These are phyloP conservation scores for Talaromyces piceae DNA, from an alignment of 2,329 filamentous ascomycete species.

Conservation along the genomic window DNA sequence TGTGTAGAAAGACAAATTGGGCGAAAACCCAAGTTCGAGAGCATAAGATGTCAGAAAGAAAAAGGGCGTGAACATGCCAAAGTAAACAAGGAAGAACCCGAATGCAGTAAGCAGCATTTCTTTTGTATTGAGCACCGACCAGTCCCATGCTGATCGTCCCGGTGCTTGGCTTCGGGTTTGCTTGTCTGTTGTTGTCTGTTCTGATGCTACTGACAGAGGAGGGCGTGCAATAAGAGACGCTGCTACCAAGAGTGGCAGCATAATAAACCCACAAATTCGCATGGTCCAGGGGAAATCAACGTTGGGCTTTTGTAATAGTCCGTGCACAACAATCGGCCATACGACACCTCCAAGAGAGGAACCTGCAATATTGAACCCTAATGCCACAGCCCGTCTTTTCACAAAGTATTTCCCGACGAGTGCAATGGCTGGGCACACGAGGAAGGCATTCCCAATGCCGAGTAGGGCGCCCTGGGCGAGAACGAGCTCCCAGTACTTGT, in stretches of 20 bases:
- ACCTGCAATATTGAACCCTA: conserved; percentile 27
- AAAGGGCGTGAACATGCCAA: conserved; percentile 35
- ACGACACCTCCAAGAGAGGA: conserved; percentile 30
- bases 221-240: conserved; percentile 18
- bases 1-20: conserved; percentile 30
- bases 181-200: not conserved
- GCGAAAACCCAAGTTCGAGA: conserved; percentile 19
- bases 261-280: conserved; percentile 34
- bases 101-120: conserved; percentile 20
- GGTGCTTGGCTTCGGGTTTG: conserved; percentile 2
- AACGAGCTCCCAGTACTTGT: conserved; percentile 31
- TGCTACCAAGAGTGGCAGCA: conserved; percentile 30
- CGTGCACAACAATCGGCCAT: conserved; percentile 27
- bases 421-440: conserved; percentile 24
- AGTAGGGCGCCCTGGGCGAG: conserved; percentile 31
- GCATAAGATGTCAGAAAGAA: conserved; percentile 31
- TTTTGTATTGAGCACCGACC: conserved; percentile 19
- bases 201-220: not conserved
- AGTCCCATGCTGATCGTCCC: conserved; percentile 11
- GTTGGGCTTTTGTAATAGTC: conserved; percentile 19
- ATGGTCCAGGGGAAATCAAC: conserved; percentile 32
- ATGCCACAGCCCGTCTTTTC: conserved; percentile 21
- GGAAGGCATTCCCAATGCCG: conserved; percentile 23
- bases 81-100: conserved; percentile 30
- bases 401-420: conserved; percentile 25